A percentile compares a stretch with the other conserved stretches of the same genome.
Conservation (phyloP, 805 yeast genomes). For the Clavispora santaluciae region DNA sequence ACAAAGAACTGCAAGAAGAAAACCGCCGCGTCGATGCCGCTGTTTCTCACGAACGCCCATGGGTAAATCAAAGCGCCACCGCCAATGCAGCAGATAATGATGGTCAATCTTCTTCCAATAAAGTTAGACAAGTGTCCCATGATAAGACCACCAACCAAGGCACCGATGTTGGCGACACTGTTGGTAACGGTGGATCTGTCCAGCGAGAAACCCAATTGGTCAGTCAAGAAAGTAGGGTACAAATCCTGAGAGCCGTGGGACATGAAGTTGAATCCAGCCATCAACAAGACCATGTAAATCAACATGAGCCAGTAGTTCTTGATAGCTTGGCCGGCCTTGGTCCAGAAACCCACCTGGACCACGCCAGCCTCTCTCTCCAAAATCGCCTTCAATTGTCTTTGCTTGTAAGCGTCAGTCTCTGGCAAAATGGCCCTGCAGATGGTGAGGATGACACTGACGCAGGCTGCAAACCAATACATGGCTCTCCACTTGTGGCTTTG, state of each 20-base stretch:
- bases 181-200: slow-evolving; percentile 55
- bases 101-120: slow-evolving; percentile 57
- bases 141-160: slow-evolving; percentile 57
- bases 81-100: slow-evolving; percentile 44
- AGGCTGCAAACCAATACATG: slow-evolving; percentile 9
- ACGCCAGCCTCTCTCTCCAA: slow-evolving; percentile 5
- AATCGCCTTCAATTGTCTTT: slow-evolving; percentile 2
- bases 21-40: slow-evolving; percentile 52
- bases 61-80: slow-evolving; percentile 65
- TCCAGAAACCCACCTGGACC: slow-evolving; percentile 5
- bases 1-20: slow-evolving; percentile 60
- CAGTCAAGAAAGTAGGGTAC: slow-evolving; percentile 57
- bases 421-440: slow-evolving; percentile 6
- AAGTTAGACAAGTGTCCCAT: slow-evolving; percentile 56
- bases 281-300: slow-evolving; percentile 33
- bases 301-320: slow-evolving; percentile 28
- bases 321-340: slow-evolving; percentile 9
- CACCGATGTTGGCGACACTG: slow-evolving; percentile 63
- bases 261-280: slow-evolving; percentile 68
- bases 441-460: slow-evolving; percentile 4
- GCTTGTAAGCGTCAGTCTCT: slow-evolving; percentile 6
- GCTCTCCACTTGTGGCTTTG: slow-evolving; percentile 10
- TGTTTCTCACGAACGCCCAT: slow-evolving; percentile 27
- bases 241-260: slow-evolving; percentile 75
- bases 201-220: slow-evolving; percentile 43